Percentiles rank a stretch among this genome's conserved stretches.
Evolutionary conservation across 305 asterid genomes (phyloP).

Genomic region (Caryopteris hybrid): DNA sequence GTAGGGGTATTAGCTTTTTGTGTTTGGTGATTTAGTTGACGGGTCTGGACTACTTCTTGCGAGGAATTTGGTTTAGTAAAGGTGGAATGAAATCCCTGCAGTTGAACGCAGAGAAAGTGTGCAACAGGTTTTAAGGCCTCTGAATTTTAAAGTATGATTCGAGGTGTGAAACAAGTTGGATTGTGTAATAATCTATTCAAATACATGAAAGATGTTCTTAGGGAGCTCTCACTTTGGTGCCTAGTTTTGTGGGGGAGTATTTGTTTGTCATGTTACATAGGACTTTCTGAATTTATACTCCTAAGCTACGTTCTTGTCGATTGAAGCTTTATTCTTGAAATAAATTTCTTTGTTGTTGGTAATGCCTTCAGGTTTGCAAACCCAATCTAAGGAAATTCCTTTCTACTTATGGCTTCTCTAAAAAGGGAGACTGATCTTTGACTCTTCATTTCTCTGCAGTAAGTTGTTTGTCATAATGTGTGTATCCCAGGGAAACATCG

Average conservation of each 20-base stretch:
- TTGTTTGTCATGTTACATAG: too few species aligned
- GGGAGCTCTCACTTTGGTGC: slow-evolving; percentile 13
- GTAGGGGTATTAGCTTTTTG: neutral
- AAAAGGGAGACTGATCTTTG: neutral
- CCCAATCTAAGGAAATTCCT: neutral
- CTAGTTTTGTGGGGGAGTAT: slow-evolving; percentile 9
- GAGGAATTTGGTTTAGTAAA: slow-evolving; percentile 20
- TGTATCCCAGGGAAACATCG: too few species aligned
- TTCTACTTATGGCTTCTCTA: neutral
- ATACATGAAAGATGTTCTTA: slow-evolving; percentile 20
- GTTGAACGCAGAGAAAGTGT: neutral
- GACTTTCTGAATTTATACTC: slow-evolving; percentile 21
- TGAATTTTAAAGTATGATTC: slow-evolving; percentile 7
- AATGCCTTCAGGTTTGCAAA: slow-evolving; percentile 4
- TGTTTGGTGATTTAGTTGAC: slow-evolving; percentile 14
- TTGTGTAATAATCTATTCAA: slow-evolving; percentile 15
- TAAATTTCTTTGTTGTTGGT: slow-evolving; percentile 6
- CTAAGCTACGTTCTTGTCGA: neutral
- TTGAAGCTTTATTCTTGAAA: slow-evolving; percentile 4
- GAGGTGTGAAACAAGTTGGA: neutral
- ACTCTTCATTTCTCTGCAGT: neutral
- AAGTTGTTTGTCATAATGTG: too few species aligned
- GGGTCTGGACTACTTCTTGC: slow-evolving; percentile 24
- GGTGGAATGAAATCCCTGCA: slow-evolving; percentile 20
- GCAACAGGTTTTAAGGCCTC: neutral